These are phyloP conservation scores for Zopfia rhizophila DNA, from an alignment of 2,329 filamentous ascomycete species.

Conservation along the genomic window DNA sequence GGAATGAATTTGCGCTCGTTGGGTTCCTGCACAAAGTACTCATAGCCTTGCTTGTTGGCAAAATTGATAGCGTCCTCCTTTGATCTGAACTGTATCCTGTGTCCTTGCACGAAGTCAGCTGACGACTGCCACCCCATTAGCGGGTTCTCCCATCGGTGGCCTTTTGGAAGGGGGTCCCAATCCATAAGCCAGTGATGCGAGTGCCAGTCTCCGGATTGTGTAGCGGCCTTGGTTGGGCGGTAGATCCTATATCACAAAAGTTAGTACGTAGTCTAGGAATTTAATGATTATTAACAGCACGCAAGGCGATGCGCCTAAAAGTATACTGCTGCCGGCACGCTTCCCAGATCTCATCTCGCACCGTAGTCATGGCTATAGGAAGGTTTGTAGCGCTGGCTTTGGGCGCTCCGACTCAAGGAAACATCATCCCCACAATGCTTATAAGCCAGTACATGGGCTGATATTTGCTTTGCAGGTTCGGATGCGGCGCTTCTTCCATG, in stretches of 20 bases:
- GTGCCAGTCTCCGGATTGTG: slow-evolving; percentile 91
- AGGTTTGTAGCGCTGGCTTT: too few species aligned
- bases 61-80: slow-evolving; percentile 97
- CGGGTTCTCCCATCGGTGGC: slow-evolving; percentile 97
- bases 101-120: slow-evolving; percentile 94
- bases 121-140: slow-evolving; percentile 99
- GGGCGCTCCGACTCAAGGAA: too few species aligned
- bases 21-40: slow-evolving; percentile 98
- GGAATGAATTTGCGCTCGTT: slow-evolving; percentile 85
- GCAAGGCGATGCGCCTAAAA: too few species aligned
- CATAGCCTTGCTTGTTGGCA: slow-evolving; percentile 98
- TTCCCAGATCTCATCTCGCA: too few species aligned
- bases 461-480: too few species aligned
- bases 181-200: slow-evolving; percentile 94
- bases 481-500: slow-evolving; percentile 18
- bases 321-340: too few species aligned
- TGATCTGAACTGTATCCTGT: slow-evolving; percentile 85
- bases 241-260: slow-evolving; percentile 75
- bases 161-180: slow-evolving; percentile 93
- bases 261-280: slow-evolving; percentile 18
- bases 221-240: slow-evolving; percentile 90
- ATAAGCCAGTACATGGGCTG: too few species aligned
- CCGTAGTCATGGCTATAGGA: too few species aligned
- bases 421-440: too few species aligned
- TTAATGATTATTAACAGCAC: too few species aligned